Evolutionary conservation across 768 basidiomycete species (phyloP).

Genomic region (Leccinum barrowsii): DNA sequence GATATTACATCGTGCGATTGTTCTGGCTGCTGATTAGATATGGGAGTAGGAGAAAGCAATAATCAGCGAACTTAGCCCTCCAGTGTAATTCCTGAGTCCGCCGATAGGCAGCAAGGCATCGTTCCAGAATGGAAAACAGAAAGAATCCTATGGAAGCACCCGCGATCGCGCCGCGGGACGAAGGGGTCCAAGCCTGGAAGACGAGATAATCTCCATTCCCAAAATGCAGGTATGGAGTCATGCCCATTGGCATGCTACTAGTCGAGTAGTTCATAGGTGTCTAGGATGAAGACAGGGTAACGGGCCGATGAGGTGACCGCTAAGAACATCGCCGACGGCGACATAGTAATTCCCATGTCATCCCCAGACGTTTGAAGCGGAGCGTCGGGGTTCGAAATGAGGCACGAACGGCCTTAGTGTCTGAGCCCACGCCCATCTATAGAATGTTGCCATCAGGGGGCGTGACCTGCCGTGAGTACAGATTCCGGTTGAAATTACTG

Average conservation of each 20-base stretch:
- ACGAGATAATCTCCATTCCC: conserved; percentile 57
- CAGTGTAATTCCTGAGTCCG: conserved; percentile 53
- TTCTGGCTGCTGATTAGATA: conserved; percentile 11
- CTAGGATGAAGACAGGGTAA: background rate
- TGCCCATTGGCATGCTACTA: conserved; percentile 31
- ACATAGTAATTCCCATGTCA: background rate
- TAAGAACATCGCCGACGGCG: background rate
- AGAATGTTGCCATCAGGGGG: too few species aligned
- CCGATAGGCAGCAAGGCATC: conserved; percentile 61
- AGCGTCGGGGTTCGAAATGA: background rate
- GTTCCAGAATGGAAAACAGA: conserved; percentile 64
- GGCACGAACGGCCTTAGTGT: too few species aligned
- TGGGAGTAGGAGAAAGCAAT: background rate
- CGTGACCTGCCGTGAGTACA: background rate
- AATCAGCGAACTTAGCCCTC: conserved; percentile 47
- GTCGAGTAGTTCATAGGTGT: conserved; percentile 6
- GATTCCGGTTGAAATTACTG: too few species aligned
- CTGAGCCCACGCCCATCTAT: too few species aligned
- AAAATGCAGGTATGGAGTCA: conserved; percentile 73
- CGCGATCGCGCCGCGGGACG: conserved; percentile 63
- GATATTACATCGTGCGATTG: background rate
- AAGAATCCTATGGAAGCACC: conserved; percentile 74
- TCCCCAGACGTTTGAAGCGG: background rate
- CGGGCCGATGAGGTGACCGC: background rate
- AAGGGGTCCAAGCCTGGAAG: conserved; percentile 68